These are phyloP conservation scores for Cladobotryum mycophilum DNA, from an alignment of 2,329 filamentous ascomycete species.

Conservation along the genomic window DNA sequence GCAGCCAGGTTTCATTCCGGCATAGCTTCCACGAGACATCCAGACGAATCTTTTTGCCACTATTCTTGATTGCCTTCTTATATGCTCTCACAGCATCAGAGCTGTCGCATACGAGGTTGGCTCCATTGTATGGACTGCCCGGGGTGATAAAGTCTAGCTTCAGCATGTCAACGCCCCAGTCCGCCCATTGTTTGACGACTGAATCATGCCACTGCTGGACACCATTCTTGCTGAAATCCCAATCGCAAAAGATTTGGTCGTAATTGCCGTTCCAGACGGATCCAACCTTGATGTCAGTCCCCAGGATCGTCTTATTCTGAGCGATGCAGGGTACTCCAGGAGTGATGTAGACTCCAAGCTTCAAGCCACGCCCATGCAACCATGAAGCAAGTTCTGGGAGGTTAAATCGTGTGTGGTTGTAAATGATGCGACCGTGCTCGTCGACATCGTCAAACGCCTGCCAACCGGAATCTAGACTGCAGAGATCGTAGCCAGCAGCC, in stretches of 20 bases:
- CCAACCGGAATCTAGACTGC: slow-evolving; percentile 24
- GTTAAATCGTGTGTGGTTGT: slow-evolving; percentile 10
- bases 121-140: slow-evolving; percentile 9
- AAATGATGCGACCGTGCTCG: slow-evolving; percentile 7
- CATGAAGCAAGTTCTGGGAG: slow-evolving; percentile 10
- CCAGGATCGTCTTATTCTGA: slow-evolving; percentile 9
- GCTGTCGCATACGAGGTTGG: slow-evolving; percentile 9
- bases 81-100: slow-evolving; percentile 8
- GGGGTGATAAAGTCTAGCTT: slow-evolving; percentile 12
- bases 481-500: slow-evolving; percentile 9
- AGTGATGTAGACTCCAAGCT: slow-evolving; percentile 10
- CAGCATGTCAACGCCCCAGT: slow-evolving; percentile 13
- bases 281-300: slow-evolving; percentile 6
- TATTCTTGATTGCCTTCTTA: slow-evolving; percentile 8
- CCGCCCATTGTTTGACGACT: slow-evolving; percentile 8
- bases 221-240: slow-evolving; percentile 10
- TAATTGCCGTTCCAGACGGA: slow-evolving; percentile 4
- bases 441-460: slow-evolving; percentile 9
- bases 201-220: slow-evolving; percentile 12
- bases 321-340: slow-evolving; percentile 12
- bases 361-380: slow-evolving; percentile 6
- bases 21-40: slow-evolving; percentile 13
- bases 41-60: slow-evolving; percentile 8
- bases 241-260: slow-evolving; percentile 12
- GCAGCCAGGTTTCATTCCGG: slow-evolving; percentile 12